Conservation (phyloP, 495 filamentous ascomycete genomes). For the Pyronema domesticum region DNA sequence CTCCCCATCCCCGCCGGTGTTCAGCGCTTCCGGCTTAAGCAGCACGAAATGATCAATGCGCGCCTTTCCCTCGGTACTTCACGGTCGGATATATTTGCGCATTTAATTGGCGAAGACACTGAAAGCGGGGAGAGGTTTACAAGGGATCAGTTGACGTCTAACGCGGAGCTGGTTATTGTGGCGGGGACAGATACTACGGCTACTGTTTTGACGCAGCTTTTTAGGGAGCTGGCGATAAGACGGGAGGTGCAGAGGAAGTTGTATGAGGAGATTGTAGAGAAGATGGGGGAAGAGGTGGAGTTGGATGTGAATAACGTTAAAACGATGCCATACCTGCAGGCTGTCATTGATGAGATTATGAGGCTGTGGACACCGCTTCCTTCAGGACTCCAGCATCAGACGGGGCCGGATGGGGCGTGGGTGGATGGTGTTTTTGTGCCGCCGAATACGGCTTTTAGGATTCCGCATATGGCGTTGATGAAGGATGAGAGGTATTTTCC, state of each 20-base stretch:
- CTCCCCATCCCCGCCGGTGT: slow-evolving; percentile 6
- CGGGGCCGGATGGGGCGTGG: neutral
- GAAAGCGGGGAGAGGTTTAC: slow-evolving; percentile 6
- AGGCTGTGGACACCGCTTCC: slow-evolving; percentile 27
- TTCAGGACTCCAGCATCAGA: slow-evolving; percentile 17
- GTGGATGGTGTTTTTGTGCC: neutral
- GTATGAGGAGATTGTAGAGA: neutral
- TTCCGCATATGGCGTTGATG: neutral
- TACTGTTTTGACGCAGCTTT: neutral
- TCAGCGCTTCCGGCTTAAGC: neutral
- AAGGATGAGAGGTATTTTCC: slow-evolving; percentile 1
- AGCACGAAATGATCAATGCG: neutral
- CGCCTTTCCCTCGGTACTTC: too few relatives aligned
- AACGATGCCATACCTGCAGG: slow-evolving; percentile 6
- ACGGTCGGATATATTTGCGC: slow-evolving; percentile 9
- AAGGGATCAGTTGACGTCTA: slow-evolving; percentile 5
- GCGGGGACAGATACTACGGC: slow-evolving; percentile 9
- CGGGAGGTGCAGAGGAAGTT: neutral
- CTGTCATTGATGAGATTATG: slow-evolving; percentile 15
- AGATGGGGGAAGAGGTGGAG: neutral
- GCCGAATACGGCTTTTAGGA: neutral
- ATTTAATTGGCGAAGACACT: slow-evolving; percentile 6
- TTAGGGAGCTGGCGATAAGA: slow-evolving; percentile 2
- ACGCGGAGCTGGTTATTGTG: slow-evolving; percentile 13
- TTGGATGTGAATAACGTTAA: neutral